Evolutionary conservation across 768 basidiomycete genomes (phyloP).

Genomic region (Termitomyces sp.): DNA sequence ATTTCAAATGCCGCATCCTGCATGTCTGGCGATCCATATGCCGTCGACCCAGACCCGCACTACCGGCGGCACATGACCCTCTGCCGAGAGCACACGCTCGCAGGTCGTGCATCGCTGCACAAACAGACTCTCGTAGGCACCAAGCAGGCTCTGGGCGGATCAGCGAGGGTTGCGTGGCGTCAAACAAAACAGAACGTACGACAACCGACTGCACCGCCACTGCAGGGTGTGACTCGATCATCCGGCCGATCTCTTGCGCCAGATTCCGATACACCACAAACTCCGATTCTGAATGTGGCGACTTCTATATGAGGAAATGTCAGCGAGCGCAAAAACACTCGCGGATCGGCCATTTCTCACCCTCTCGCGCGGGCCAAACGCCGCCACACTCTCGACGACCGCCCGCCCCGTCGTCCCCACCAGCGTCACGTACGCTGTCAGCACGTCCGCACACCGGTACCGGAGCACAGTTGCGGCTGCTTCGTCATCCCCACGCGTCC

Average conservation of each 20-base stretch:
- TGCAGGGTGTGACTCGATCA: conserved; percentile 48
- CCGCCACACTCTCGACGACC: conserved; percentile 56
- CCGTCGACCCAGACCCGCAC: conserved; percentile 48
- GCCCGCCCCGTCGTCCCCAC: conserved; percentile 30
- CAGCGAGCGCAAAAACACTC: neutral
- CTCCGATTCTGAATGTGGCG: conserved; percentile 64
- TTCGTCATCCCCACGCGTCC: conserved; percentile 20
- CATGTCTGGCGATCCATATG: conserved; percentile 49
- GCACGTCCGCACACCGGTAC: conserved; percentile 57
- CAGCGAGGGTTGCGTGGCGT: neutral
- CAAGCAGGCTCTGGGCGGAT: conserved; percentile 39
- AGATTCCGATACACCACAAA: conserved; percentile 59
- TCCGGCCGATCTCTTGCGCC: conserved; percentile 59
- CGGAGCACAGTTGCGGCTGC: conserved; percentile 41
- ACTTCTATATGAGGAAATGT: conserved; percentile 37
- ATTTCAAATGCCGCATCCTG: conserved; percentile 19
- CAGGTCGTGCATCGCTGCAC: conserved; percentile 55
- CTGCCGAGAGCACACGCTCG: conserved; percentile 58
- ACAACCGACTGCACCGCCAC: conserved; percentile 49
- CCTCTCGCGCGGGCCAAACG: conserved; percentile 70
- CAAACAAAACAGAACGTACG: conserved; percentile 24
- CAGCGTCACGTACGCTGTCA: conserved; percentile 58
- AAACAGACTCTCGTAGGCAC: conserved; percentile 57
- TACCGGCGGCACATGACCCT: conserved; percentile 70
- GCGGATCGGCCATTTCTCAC: conserved; percentile 25